A percentile compares a stretch with the other conserved stretches of the same genome.
Evolutionary conservation across 345 rosid genomes (phyloP).

Genomic region (Gossypium australe): DNA sequence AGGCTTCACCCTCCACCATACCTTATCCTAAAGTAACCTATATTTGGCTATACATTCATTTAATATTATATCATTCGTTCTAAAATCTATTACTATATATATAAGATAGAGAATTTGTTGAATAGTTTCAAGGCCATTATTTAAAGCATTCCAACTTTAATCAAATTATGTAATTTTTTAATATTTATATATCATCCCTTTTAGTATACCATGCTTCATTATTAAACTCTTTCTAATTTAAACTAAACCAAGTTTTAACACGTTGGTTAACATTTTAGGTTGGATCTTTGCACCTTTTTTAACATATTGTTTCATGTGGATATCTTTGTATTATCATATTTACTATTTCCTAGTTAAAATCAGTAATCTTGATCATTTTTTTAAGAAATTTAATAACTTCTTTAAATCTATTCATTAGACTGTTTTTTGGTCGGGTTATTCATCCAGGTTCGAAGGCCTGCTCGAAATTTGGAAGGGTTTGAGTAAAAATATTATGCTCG

Average conservation of each 20-base stretch:
- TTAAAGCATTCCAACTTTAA: neutral
- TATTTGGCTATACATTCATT: neutral
- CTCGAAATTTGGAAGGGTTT: no score
- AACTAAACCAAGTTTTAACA: neutral
- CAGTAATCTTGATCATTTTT: no score
- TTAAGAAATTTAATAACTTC: neutral
- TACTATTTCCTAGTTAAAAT: neutral
- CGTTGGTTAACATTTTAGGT: neutral
- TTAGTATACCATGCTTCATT: neutral
- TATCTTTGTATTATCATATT: neutral
- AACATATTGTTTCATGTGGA: neutral
- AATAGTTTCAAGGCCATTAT: neutral
- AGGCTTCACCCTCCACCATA: constrained; percentile 4
- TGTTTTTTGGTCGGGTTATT: no score
- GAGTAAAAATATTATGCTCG: no score
- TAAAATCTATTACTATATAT: neutral
- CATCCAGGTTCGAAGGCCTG: no score
- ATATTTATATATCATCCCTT: no score
- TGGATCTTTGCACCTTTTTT: neutral
- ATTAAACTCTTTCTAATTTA: neutral
- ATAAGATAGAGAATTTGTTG: neutral
- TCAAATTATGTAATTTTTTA: neutral
- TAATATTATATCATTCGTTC: neutral
- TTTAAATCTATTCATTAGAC: no score
- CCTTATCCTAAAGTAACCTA: constrained; percentile 9